These are phyloP conservation scores for Epicoccum sorghinum DNA, from an alignment of 2,329 filamentous ascomycete genomes.

Conservation along the genomic window DNA sequence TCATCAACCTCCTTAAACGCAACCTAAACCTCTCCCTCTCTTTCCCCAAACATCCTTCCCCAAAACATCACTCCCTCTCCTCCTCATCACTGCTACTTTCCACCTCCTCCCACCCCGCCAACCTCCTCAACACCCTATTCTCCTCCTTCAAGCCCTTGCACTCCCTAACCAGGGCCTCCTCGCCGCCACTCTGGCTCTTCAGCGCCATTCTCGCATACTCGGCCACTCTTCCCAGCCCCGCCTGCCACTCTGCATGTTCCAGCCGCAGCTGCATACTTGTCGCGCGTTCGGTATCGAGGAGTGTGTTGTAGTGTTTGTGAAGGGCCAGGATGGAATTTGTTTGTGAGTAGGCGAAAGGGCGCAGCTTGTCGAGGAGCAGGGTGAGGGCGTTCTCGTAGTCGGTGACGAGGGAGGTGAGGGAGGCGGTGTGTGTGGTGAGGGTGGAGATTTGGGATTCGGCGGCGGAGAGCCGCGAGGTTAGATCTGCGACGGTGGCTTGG, in stretches of 20 bases:
- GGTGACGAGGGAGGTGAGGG: conserved; percentile 39
- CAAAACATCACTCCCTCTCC: conserved; percentile 14
- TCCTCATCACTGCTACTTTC: conserved; percentile 51
- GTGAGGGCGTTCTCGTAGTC: conserved; percentile 53
- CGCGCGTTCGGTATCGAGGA: conserved; percentile 52
- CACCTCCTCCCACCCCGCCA: conserved; percentile 54
- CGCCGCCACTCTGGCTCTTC: conserved; percentile 45
- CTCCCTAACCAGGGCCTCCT: conserved; percentile 46
- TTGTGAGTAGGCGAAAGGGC: conserved; percentile 33
- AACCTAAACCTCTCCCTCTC: no score
- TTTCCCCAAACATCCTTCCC: no score
- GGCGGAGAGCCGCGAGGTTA: conserved; percentile 38
- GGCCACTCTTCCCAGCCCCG: conserved; percentile 51
- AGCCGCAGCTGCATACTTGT: conserved; percentile 55
- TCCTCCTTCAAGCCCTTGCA: conserved; percentile 54
- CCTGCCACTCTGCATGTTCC: conserved; percentile 58
- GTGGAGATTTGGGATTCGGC: conserved; percentile 35
- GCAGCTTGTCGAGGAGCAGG: conserved; percentile 46
- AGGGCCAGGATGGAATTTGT: conserved; percentile 48
- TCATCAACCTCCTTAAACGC: no score
- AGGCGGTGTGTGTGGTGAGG: conserved; percentile 29
- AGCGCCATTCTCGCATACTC: conserved; percentile 51
- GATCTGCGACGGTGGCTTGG: conserved; percentile 41
- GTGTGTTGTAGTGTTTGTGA: conserved; percentile 55
- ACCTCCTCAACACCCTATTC: conserved; percentile 53